Evolutionary conservation across 768 basidiomycete species (phyloP), one percentile per base, ranked within the genome.

Genomic region (Phylloporus arenicola): DNA sequence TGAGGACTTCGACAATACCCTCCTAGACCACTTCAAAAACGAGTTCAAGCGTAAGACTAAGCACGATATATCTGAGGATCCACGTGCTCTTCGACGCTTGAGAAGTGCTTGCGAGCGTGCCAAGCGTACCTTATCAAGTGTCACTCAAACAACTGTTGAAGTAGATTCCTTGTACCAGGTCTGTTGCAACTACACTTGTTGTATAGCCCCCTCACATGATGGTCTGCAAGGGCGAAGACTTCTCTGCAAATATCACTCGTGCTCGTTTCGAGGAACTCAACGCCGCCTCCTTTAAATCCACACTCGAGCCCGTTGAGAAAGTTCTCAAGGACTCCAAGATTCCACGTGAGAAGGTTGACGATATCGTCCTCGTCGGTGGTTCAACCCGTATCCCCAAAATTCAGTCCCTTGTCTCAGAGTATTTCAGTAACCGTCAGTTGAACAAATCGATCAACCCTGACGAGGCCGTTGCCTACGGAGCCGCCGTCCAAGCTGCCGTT

Each of bases 401-500:
- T 60, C 94, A 97, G 74, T 81, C 93, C 25, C 86, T 99, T 53
- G 96, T 99, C 47, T 97, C 94, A 51, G 96, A 99, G 70, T 95
- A 86, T 82, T 99, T 99, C 70, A 90, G 90, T 71, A 93, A 92
- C 55, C 92, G 95, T 64, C 90, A 94, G 70, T 75, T 97, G 68
- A 98, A 98, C 86, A 99, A 99, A 81, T 96, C 93, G 52, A 99
- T 99, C 77, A 99, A 99, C 82, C 96, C 96, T 56, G 96, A 99
- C 67, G 96, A 99, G 77, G 96, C 96, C 63, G 96, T 99, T 63
- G 96, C 96, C 43, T 97, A 98, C 73, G 96, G 96, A 78, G 96
- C 96, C 61, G 95, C 96, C 61, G 96, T 99, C 65, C 96, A 99
- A 75, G 96, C 96, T 54, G 96, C 96, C 51, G 89, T 99, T 67